Evolutionary conservation across 768 basidiomycete species (phyloP).

Genomic region (Termitomyces sp.): DNA sequence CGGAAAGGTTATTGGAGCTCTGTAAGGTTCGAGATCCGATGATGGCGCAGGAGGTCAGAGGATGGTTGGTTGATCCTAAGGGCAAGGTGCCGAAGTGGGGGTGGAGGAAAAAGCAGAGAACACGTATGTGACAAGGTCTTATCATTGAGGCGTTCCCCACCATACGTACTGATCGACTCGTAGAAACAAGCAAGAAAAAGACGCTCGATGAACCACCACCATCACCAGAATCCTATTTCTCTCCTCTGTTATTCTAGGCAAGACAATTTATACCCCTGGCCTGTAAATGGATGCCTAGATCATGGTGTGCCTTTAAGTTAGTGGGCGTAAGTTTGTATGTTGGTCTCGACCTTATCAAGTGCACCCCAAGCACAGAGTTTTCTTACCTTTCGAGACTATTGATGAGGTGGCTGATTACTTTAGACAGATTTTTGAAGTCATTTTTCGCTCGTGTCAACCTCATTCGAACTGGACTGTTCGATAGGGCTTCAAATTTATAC

Average conservation of each 20-base stretch:
- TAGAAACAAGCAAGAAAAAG: constrained; percentile 6
- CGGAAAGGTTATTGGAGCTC: constrained; percentile 23
- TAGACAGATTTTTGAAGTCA: no score
- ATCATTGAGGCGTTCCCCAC: background rate
- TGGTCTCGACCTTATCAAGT: background rate
- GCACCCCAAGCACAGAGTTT: background rate
- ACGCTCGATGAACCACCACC: background rate
- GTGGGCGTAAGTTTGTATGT: no score
- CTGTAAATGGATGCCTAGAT: background rate
- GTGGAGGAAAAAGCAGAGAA: constrained; percentile 36
- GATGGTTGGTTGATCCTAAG: constrained; percentile 28
- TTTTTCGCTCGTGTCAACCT: no score
- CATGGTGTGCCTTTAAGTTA: no score
- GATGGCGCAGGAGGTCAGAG: constrained; percentile 24
- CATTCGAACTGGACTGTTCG: no score
- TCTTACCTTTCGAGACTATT: no score
- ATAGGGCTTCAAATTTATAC: no score
- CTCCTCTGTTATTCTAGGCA: constrained; percentile 9
- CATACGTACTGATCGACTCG: background rate
- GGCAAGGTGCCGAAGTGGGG: constrained; percentile 34
- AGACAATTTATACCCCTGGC: background rate
- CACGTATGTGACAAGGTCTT: constrained; percentile 22
- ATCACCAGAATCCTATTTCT: constrained; percentile 10
- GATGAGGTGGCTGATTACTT: no score
- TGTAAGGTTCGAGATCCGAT: constrained; percentile 22